Evolutionary conservation across 768 basidiomycete genomes (phyloP), one percentile per base, ranked within the genome.

Genomic region (Hygrophorus russula): DNA sequence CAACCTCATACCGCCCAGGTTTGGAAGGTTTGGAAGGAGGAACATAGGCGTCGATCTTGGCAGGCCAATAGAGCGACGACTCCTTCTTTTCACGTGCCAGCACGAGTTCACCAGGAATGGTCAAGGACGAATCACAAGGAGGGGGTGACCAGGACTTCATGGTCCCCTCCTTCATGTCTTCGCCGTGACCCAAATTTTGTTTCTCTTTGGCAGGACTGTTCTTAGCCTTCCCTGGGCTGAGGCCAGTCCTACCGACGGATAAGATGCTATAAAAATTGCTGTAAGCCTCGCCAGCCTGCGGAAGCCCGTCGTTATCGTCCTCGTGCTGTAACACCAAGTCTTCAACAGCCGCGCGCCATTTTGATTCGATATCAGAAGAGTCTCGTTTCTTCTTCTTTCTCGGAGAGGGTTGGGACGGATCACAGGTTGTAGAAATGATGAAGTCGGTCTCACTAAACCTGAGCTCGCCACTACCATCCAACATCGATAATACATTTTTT

Each of bases 51-150:
- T 78, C 51, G 32, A 88, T 60, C 53, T 63, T 64, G 1, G 79
- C 85, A 2, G 85, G 82, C 85, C 85, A 89, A 51, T 78, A 80
- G 12, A 56, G 51, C 4, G 52, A 49, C 5, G 56, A 55, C n/a
- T 51, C 53, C 42, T 59, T 59, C 34, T 50, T 59, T 2, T 69
- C 71, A 17, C 63, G 56, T 5, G 79, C 78, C 10, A 86, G 63
- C 2, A 86, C 61, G 0, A 78, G 57, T 55, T 87, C 84, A 2
- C 82, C 85, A 2, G 82, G 82, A 30, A 85, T 73, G 12, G 69
- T 58, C 17, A 82, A 63, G 0, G 63, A 56, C 3, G 60, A 59
- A 48, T 83, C 78, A 2, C 65, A 58, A 12, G 60, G 65, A 4
- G 70, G 70, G 8, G 69, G 67, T 1, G 62, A 60, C 66, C 62